Percentiles rank a stretch among this genome's conserved stretches.
Evolutionary conservation across 257 asterid genomes (phyloP).

Genomic region (Capsicum baccatum): DNA sequence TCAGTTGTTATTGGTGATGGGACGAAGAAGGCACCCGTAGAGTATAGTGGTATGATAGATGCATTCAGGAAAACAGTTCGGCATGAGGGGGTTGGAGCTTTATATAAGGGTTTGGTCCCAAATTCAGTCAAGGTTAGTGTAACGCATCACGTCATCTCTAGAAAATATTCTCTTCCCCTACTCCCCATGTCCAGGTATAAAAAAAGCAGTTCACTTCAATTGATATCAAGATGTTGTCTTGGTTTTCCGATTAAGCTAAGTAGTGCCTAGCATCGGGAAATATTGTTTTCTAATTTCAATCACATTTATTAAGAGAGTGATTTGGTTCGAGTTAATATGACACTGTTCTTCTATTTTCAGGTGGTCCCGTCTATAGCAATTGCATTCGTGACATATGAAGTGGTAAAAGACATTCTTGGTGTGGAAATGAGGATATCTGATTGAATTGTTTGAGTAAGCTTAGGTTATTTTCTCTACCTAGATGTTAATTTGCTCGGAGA

Average conservation of each 20-base stretch:
- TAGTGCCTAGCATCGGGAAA: not conserved
- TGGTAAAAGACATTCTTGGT: conserved; percentile 72
- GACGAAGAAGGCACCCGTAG: conserved; percentile 62
- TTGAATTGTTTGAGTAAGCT: conserved; percentile 39
- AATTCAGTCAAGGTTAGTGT: conserved; percentile 93
- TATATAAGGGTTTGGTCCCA: conserved; percentile 96
- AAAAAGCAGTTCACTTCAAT: not conserved
- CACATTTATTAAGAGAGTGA: not conserved
- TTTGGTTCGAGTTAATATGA: not conserved
- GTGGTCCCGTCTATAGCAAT: conserved; percentile 90
- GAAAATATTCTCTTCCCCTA: not conserved
- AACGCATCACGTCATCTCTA: not conserved
- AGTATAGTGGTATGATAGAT: conserved; percentile 91
- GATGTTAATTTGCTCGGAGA: conserved; percentile 27
- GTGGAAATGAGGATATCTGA: conserved; percentile 82
- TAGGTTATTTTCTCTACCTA: conserved; percentile 15
- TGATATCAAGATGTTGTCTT: not conserved
- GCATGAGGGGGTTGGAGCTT: conserved; percentile 85
- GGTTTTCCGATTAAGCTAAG: not conserved
- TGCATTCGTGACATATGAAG: conserved; percentile 88
- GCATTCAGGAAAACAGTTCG: conserved; percentile 96
- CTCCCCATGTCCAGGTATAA: not conserved
- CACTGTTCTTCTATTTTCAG: conserved; percentile 41
- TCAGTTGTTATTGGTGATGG: conserved; percentile 87
- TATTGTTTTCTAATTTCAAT: not conserved